Base-by-base conservation (phyloP, 2,329 filamentous ascomycete genomes). In the Chalaropsis thielavioides region DNA sequence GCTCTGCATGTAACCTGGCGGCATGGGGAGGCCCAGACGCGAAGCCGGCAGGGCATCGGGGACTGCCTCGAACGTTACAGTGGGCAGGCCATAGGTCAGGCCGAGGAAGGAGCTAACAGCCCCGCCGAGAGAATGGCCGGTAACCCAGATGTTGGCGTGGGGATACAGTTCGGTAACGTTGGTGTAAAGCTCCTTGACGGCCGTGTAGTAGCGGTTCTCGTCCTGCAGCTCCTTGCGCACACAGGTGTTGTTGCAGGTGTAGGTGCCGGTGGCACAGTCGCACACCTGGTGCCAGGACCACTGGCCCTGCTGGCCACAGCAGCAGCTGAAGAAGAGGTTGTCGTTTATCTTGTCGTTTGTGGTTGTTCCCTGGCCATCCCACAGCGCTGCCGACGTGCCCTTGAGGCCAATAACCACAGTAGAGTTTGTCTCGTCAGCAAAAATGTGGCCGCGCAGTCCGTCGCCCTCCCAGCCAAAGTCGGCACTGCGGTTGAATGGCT, bases 331-430 rank as follows among this genome's bases (percentile, higher is more conserved):
- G 75, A 95, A 96, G 10, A 99, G 80, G 73, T 99, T 99, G 75
- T 99, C 94, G 73, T 97, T 99, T 71, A 92, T 80, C 77, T 99
- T 99, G 77, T 99, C 94, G 70, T 96, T 96, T 31, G 91, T 95
- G 0, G 92, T 97, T 0, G 94, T 97, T 62, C 92, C 92, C 44
- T 92, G 89, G n/a, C 94, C 94, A 73, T 97, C 92, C 72, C 96
- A 97, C 2, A 97, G 86, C 13, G 94, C 92, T 1, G 87, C 84
- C 0, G 87, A 89, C 0, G 92, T 96, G 64, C 92, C 94, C 76
- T 99, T 99, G 65, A 99, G 76, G 4, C 90, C 92, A 69, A 97
- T 94, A 51, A 97, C 85, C 63, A 97, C 81, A 1, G 92, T 97
- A 43, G 83, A 83, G 74, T 97, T 96, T 46, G 77, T 83, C 70